Percentiles rank a stretch among this genome's conserved stretches.
These are phyloP conservation scores for Neocallimastix lanati DNA, from an alignment of 192 early-diverging fungal genomes.

Conservation along the genomic window DNA sequence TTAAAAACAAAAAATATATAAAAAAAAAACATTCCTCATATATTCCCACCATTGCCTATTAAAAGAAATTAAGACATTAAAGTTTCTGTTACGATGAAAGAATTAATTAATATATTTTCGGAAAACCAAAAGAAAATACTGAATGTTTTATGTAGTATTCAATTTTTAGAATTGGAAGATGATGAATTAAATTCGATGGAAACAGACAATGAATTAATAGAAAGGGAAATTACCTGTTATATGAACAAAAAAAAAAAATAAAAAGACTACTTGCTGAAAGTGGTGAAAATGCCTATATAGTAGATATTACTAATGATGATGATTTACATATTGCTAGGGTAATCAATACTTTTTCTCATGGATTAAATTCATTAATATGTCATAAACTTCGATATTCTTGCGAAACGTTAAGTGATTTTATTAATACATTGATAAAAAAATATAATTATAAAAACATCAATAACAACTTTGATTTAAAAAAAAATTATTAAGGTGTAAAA, in stretches of 20 bases:
- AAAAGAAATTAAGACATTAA: not conserved
- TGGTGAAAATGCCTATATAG: too few relatives aligned
- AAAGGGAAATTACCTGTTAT: not conserved
- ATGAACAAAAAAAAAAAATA: not conserved
- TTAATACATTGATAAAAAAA: too few relatives aligned
- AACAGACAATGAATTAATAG: not conserved
- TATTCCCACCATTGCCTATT: not conserved
- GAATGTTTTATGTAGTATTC: not conserved
- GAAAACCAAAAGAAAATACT: not conserved
- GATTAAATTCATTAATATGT: too few relatives aligned
- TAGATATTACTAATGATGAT: not conserved
- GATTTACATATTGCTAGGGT: not conserved
- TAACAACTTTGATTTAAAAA: too few relatives aligned
- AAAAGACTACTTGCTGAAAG: too few relatives aligned
- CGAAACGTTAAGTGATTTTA: too few relatives aligned
- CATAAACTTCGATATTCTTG: too few relatives aligned
- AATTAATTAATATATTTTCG: not conserved
- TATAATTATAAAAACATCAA: too few relatives aligned
- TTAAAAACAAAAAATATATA: too few relatives aligned
- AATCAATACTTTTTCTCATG: not conserved
- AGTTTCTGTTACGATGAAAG: not conserved
- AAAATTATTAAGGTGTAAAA: too few relatives aligned
- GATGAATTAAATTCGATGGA: not conserved
- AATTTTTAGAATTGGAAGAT: not conserved
- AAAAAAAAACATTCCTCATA: not conserved